A percentile compares a stretch with the other conserved stretches of the same genome.
Evolutionary conservation across 306 rosid species (phyloP).

Genomic region (Alnus glutinosa): DNA sequence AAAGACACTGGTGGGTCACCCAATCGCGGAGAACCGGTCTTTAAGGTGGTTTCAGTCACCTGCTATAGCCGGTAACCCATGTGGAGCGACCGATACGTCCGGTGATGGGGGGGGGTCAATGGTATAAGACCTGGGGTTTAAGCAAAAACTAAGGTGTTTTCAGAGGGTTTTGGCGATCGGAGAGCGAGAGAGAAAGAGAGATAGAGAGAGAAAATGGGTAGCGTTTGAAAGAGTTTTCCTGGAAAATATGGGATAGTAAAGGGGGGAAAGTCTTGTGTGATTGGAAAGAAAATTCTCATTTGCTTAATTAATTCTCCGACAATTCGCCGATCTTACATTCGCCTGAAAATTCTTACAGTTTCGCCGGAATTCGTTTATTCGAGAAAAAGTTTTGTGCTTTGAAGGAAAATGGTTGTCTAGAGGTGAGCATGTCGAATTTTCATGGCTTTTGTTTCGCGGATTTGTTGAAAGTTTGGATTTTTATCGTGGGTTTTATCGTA

Average conservation of each 20-base stretch:
- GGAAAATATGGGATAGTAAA: constrained; percentile 38
- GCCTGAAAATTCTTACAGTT: constrained; percentile 26
- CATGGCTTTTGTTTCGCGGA: constrained; percentile 31
- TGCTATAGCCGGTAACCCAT: constrained; percentile 43
- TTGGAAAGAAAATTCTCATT: constrained; percentile 18
- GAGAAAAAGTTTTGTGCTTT: constrained; percentile 37
- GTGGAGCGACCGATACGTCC: constrained; percentile 49
- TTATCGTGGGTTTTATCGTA: constrained; percentile 35
- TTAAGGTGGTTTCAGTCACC: constrained; percentile 50
- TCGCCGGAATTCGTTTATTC: constrained; percentile 34
- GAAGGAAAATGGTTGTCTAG: constrained; percentile 22
- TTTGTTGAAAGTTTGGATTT: constrained; percentile 26
- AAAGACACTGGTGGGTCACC: constrained; percentile 40
- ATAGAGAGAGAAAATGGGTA: constrained; percentile 30
- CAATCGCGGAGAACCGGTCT: constrained; percentile 74
- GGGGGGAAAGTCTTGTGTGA: constrained; percentile 23
- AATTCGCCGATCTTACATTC: constrained; percentile 54
- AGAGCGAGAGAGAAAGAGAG: constrained; percentile 28
- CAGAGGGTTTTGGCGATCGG: constrained; percentile 77
- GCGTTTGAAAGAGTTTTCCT: constrained; percentile 32
- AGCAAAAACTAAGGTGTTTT: constrained; percentile 49
- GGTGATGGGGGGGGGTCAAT: constrained; percentile 59
- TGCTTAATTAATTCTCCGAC: constrained; percentile 29
- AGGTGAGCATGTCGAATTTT: constrained; percentile 55
- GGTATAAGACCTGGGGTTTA: constrained; percentile 78